These are phyloP conservation scores for Turritis glabra DNA, from an alignment of 345 rosid species.

Conservation along the genomic window DNA sequence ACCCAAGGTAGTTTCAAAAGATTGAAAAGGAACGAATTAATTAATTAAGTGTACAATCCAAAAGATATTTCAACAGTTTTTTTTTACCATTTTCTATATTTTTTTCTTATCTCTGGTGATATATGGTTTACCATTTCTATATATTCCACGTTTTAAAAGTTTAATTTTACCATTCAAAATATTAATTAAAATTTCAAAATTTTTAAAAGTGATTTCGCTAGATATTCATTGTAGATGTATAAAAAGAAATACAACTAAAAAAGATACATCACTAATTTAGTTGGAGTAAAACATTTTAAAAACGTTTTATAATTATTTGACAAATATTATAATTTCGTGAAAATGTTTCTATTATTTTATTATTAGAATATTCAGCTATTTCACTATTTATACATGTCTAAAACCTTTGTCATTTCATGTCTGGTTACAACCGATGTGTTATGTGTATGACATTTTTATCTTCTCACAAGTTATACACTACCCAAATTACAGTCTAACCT, in stretches of 20 bases:
- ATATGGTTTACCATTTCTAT: not conserved
- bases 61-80: not conserved
- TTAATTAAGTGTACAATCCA: not conserved
- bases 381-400: not conserved
- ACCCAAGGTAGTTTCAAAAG: not conserved
- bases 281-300: not conserved
- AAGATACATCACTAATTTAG: not conserved
- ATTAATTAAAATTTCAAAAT: too few relatives aligned
- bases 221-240: too few relatives aligned
- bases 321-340: not conserved
- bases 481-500: too few relatives aligned
- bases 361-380: not conserved
- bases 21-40: not conserved
- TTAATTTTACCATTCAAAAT: not conserved
- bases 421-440: not conserved
- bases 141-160: not conserved
- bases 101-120: too few relatives aligned
- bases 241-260: too few relatives aligned
- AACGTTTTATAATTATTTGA: too few relatives aligned
- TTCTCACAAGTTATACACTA: not conserved
- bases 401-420: not conserved
- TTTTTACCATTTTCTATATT: too few relatives aligned
- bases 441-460: not conserved
- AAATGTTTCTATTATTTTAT: too few relatives aligned
- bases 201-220: too few relatives aligned